A percentile compares a stretch with the other conserved stretches of the same genome.
These are phyloP conservation scores for Rhodotorula sp. DNA, from an alignment of 1,284 basidiomycete genomes.

Conservation along the genomic window DNA sequence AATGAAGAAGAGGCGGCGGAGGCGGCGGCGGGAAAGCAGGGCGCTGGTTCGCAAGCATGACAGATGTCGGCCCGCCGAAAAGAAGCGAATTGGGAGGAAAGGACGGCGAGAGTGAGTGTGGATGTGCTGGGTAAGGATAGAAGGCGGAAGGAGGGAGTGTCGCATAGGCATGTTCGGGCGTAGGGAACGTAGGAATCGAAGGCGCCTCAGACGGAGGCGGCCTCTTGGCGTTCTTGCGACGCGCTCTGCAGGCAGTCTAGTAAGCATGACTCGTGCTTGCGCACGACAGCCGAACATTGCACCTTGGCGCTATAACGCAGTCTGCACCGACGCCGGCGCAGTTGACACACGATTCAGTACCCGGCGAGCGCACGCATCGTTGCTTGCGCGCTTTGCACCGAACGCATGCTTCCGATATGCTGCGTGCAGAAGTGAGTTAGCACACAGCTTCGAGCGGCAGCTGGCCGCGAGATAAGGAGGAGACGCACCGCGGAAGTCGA, in stretches of 20 bases:
- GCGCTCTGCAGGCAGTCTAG: not conserved
- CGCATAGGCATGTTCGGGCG: not conserved
- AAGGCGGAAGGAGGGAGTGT: too few relatives aligned
- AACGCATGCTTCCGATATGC: constrained; percentile 24
- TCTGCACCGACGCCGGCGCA: constrained; percentile 10
- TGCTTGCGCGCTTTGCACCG: constrained; percentile 26
- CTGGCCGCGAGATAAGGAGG: not conserved
- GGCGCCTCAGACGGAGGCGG: not conserved
- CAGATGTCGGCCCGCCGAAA: not conserved
- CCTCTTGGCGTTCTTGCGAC: not conserved
- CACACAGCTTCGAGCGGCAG: too few relatives aligned
- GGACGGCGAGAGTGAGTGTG: not conserved
- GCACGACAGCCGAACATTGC: not conserved
- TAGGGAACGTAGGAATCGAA: not conserved
- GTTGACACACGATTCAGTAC: constrained; percentile 7
- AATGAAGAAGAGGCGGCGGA: not conserved
- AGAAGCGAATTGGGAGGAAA: not conserved
- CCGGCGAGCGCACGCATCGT: constrained; percentile 14
- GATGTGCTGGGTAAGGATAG: not conserved
- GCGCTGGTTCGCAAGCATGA: not conserved
- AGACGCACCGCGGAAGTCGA: constrained; percentile 12
- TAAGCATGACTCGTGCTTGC: not conserved
- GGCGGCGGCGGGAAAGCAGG: not conserved
- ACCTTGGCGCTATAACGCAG: constrained; percentile 20
- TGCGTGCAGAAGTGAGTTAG: not conserved